Conservation (phyloP, 2,329 filamentous ascomycete species). For the Diaporthe helianthi region DNA sequence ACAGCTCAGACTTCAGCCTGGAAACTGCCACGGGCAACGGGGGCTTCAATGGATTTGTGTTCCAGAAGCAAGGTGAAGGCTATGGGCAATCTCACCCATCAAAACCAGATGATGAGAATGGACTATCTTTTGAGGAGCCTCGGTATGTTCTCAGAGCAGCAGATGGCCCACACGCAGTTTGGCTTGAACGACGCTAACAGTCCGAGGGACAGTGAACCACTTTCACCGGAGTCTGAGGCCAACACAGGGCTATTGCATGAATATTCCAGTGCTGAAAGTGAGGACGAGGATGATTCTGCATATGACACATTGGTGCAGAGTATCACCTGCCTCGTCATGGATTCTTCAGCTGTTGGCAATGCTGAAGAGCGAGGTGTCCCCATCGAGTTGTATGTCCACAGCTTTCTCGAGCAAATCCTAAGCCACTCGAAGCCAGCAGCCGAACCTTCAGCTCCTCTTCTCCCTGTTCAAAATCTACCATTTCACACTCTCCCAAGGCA, state of each 20-base stretch:
- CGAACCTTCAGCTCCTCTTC: fast-evolving
- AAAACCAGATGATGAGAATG: not conserved
- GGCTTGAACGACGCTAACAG: not conserved
- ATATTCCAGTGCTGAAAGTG: not conserved
- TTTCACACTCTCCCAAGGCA: not conserved
- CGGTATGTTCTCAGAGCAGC: not conserved
- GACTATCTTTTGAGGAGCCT: fast-evolving
- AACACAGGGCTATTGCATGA: not conserved
- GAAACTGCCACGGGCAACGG: not conserved
- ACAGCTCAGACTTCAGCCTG: not conserved
- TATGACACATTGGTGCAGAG: not conserved
- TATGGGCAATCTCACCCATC: not conserved
- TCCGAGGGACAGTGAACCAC: not conserved
- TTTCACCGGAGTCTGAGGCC: not conserved
- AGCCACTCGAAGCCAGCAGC: not conserved
- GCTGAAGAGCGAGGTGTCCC: not conserved
- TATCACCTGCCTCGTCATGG: not conserved
- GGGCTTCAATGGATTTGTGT: too few species aligned
- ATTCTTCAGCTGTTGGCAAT: not conserved
- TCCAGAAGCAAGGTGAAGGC: too few species aligned
- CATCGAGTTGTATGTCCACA: conserved; percentile 1
- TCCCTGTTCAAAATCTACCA: not conserved
- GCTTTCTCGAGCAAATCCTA: not conserved
- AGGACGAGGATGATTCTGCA: not conserved
- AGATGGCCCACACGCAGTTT: too few species aligned